Evolutionary conservation across 2,329 filamentous ascomycete species (phyloP).

Genomic region (Talaromyces sp.): DNA sequence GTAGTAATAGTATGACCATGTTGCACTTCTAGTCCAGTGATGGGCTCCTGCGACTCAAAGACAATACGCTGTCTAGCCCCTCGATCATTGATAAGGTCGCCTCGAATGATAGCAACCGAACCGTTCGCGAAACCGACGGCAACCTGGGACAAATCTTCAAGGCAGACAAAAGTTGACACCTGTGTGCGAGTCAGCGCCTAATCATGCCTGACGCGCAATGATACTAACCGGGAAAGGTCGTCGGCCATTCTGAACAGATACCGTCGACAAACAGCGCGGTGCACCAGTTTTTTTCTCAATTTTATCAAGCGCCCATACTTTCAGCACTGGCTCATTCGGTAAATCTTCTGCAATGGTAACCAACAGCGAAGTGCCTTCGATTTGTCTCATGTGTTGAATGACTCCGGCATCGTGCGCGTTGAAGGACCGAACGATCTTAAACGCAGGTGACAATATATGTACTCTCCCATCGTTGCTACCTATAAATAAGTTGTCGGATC

Average conservation of each 20-base stretch:
- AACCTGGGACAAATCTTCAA: slow-evolving; percentile 85
- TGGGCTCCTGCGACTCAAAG: slow-evolving; percentile 93
- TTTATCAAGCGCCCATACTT: slow-evolving; percentile 97
- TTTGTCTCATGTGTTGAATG: slow-evolving; percentile 88
- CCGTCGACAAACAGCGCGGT: slow-evolving; percentile 81
- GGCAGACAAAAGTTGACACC: slow-evolving; percentile 79
- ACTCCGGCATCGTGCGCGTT: slow-evolving; percentile 72
- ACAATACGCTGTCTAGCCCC: slow-evolving; percentile 92
- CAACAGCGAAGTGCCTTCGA: slow-evolving; percentile 80
- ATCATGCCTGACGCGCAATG: neutral
- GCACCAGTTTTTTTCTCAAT: slow-evolving; percentile 88
- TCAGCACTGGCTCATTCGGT: slow-evolving; percentile 79
- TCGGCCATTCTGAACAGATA: slow-evolving; percentile 82
- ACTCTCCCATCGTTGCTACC: slow-evolving; percentile 82
- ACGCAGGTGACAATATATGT: slow-evolving; percentile 79
- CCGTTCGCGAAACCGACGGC: slow-evolving; percentile 96
- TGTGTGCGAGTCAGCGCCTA: slow-evolving; percentile 18
- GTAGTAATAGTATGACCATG: slow-evolving; percentile 61
- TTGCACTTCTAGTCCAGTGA: slow-evolving; percentile 83
- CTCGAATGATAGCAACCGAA: slow-evolving; percentile 85
- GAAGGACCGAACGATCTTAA: slow-evolving; percentile 84
- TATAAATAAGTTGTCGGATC: slow-evolving; percentile 84
- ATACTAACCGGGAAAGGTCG: slow-evolving; percentile 79
- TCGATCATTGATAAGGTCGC: slow-evolving; percentile 91
- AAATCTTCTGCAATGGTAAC: slow-evolving; percentile 82